Evolutionary conservation across 139 green algal genomes (phyloP).

Genomic region (Closterium sp.): DNA sequence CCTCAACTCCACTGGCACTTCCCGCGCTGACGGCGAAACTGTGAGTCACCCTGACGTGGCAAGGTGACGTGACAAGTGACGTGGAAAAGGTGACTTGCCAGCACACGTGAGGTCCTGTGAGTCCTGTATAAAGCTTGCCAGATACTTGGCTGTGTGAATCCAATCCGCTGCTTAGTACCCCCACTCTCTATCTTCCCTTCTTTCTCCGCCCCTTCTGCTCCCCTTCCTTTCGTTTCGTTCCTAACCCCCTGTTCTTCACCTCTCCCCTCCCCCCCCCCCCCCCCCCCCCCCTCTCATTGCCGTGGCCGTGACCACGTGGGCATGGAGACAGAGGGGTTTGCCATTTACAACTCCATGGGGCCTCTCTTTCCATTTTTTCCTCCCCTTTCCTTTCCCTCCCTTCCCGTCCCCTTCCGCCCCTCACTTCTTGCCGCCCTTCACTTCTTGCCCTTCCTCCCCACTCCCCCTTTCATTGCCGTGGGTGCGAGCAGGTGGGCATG

Average conservation of each 20-base stretch:
- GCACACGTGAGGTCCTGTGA: neutral
- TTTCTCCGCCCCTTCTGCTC: neutral
- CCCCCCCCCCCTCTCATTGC: neutral
- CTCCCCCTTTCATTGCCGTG: neutral
- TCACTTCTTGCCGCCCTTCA: too few relatives aligned
- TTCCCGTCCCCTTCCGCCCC: neutral
- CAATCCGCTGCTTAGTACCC: slow-evolving; percentile 60
- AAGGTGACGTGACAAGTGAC: slow-evolving; percentile 59
- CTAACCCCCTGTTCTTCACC: neutral
- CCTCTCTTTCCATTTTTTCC: too few relatives aligned
- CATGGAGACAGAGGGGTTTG: slow-evolving; percentile 83
- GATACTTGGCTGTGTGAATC: too few relatives aligned
- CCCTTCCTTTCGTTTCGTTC: neutral
- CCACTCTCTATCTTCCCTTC: neutral
- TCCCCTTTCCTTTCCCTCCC: neutral
- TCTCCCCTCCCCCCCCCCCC: neutral
- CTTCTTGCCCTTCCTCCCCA: too few relatives aligned
- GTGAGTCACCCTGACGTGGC: slow-evolving; percentile 26
- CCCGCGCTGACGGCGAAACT: slow-evolving; percentile 77
- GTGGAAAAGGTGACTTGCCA: slow-evolving; percentile 76
- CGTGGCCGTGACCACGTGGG: slow-evolving; percentile 56
- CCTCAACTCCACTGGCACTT: slow-evolving; percentile 85
- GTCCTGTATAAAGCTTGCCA: too few relatives aligned
- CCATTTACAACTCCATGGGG: slow-evolving; percentile 88
- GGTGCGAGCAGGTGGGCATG: slow-evolving; percentile 67